Conservation (phyloP, 2,329 filamentous ascomycete species). For the Aurifilum marmelostoma region DNA sequence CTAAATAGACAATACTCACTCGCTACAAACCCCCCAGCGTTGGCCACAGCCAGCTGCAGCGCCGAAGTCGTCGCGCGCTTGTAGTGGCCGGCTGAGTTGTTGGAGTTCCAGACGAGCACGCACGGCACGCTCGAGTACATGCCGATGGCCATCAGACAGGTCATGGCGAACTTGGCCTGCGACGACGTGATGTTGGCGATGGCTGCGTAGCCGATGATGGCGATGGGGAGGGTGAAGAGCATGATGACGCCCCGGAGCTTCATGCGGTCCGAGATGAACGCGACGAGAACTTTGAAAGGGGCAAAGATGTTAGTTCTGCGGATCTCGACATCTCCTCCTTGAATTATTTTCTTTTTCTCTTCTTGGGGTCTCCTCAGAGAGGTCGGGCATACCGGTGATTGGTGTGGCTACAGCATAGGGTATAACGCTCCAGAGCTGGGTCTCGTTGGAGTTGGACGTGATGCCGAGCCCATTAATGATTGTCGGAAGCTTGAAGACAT, state of each 20-base stretch:
- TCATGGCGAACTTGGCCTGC: conserved; percentile 65
- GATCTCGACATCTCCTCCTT: background rate
- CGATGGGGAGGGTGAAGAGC: conserved; percentile 64
- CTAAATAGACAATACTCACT: conserved; percentile 42
- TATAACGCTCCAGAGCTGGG: conserved; percentile 66
- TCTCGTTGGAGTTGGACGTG: conserved; percentile 57
- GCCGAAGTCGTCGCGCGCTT: conserved; percentile 70
- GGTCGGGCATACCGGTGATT: conserved; percentile 48
- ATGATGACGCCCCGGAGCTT: conserved; percentile 63
- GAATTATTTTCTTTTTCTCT: no score
- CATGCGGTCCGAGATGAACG: conserved; percentile 63
- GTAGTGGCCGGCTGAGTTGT: conserved; percentile 71
- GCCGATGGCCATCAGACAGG: conserved; percentile 68
- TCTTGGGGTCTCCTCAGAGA: no score
- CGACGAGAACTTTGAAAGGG: conserved; percentile 50
- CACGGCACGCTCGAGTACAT: conserved; percentile 66
- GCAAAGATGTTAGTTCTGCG: no score
- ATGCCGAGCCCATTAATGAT: conserved; percentile 63
- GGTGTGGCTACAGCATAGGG: conserved; percentile 64
- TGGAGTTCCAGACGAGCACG: conserved; percentile 67
- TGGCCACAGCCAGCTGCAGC: conserved; percentile 67
- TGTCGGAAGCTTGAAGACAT: conserved; percentile 59
- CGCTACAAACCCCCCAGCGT: conserved; percentile 68
- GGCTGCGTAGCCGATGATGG: conserved; percentile 67
- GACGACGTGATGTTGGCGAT: conserved; percentile 59